A percentile compares a stretch with the other conserved stretches of the same genome.
These are phyloP conservation scores for Termitomyces eurrhizus DNA, from an alignment of 768 basidiomycete genomes.

Conservation along the genomic window DNA sequence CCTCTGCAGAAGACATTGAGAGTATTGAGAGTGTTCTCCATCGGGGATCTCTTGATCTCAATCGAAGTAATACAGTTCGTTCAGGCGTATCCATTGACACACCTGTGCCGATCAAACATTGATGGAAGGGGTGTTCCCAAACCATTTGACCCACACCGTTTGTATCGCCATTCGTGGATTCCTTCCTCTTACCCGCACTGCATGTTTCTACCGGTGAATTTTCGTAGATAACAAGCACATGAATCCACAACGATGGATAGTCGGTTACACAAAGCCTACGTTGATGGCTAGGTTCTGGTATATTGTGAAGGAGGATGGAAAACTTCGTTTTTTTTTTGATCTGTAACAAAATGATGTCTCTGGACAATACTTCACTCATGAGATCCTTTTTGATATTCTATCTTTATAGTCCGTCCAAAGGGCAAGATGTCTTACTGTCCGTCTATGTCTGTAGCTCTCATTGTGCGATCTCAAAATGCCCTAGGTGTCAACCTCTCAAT, in stretches of 20 bases:
- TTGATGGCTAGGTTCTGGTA: neutral
- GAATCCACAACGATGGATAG: neutral
- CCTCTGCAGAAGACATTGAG: constrained; percentile 6
- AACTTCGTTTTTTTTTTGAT: neutral
- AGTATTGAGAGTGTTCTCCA: constrained; percentile 6
- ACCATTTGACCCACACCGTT: neutral
- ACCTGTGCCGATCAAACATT: neutral
- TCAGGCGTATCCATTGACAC: constrained; percentile 8
- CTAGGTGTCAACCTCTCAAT: neutral
- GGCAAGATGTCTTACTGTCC: neutral
- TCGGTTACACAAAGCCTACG: neutral
- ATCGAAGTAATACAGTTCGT: constrained; percentile 3
- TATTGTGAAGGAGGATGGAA: too few species aligned
- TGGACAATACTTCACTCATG: neutral
- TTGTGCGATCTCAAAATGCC: neutral
- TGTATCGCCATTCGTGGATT: neutral
- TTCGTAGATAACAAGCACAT: neutral
- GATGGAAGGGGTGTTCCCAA: neutral
- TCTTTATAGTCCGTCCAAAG: neutral
- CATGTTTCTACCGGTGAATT: neutral
- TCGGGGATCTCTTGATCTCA: constrained; percentile 6
- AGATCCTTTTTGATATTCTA: too few species aligned
- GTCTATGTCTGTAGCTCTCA: neutral
- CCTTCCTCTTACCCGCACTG: neutral
- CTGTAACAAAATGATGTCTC: neutral